These are phyloP conservation scores for Ophiostoma ulmi DNA, from an alignment of 2,329 filamentous ascomycete genomes.

Conservation along the genomic window DNA sequence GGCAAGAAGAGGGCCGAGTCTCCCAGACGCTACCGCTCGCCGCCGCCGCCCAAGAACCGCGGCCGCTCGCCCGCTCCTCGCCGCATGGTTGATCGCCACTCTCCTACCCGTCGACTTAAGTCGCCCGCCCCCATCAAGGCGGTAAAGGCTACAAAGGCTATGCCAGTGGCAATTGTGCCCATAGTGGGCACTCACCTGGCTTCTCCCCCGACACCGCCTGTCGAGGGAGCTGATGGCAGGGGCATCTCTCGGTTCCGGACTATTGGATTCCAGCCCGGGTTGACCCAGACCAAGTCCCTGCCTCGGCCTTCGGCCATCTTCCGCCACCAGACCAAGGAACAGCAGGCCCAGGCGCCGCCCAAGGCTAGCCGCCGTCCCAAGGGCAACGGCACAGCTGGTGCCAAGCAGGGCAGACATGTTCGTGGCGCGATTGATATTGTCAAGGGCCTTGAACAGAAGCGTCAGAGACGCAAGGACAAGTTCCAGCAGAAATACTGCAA, in stretches of 20 bases:
- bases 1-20: conserved; percentile 52
- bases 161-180: conserved; percentile 28
- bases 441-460: conserved; percentile 91
- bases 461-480: conserved; percentile 88
- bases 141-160: conserved; percentile 22
- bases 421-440: conserved; percentile 97
- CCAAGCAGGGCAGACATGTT: conserved; percentile 55
- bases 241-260: conserved; percentile 38
- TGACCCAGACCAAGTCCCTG: conserved; percentile 78
- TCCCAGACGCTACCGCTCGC: conserved; percentile 57
- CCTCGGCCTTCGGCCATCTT: conserved; percentile 73
- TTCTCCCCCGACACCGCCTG: conserved; percentile 46
- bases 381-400: conserved; percentile 32
- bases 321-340: conserved; percentile 38
- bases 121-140: conserved; percentile 56
- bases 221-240: conserved; percentile 36
- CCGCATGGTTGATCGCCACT: conserved; percentile 59
- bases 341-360: conserved; percentile 36
- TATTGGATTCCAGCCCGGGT: conserved; percentile 55
- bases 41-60: conserved; percentile 48
- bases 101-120: conserved; percentile 58
- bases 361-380: conserved; percentile 31
- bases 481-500: conserved; percentile 85
- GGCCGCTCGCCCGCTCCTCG: conserved; percentile 54
- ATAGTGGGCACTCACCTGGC: conserved; percentile 30